Evolutionary conservation across 352 stramenopile species (phyloP).

Genomic region (Globisporangium rhizosaccharum): DNA sequence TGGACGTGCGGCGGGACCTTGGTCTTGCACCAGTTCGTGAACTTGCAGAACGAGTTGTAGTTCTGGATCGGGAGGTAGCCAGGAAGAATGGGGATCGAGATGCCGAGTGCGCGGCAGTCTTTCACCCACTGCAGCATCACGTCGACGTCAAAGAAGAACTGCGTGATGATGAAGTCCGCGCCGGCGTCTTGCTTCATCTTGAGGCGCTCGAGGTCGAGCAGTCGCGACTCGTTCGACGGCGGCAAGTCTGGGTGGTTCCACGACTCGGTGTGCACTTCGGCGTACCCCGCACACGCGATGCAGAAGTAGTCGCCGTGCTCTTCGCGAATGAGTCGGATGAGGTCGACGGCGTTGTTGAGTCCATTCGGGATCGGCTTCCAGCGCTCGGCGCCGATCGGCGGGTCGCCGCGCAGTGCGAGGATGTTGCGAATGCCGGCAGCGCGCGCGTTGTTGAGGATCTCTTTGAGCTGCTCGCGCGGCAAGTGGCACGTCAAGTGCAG

Average conservation of each 20-base stretch:
- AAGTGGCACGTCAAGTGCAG: constrained; percentile 80
- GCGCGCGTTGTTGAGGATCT: constrained; percentile 60
- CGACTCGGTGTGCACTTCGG: constrained; percentile 88
- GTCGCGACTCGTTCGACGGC: constrained; percentile 64
- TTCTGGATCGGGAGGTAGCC: constrained; percentile 88
- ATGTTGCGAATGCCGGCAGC: constrained; percentile 96
- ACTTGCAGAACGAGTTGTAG: constrained; percentile 97
- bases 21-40: constrained; percentile 97
- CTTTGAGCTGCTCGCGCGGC: constrained; percentile 53
- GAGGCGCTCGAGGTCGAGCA: constrained; percentile 94
- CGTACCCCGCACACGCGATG: constrained; percentile 96
- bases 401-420: constrained; percentile 95
- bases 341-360: constrained; percentile 93
- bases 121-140: constrained; percentile 95
- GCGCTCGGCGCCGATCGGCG: constrained; percentile 88
- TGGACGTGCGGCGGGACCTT: constrained; percentile 89
- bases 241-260: constrained; percentile 83
- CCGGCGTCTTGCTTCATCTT: constrained; percentile 97
- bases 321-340: constrained; percentile 95
- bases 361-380: constrained; percentile 83
- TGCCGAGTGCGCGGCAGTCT: constrained; percentile 89
- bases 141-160: constrained; percentile 99
- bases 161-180: constrained; percentile 98
- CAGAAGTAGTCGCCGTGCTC: constrained; percentile 97
- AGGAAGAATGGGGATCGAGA: constrained; percentile 94